These are phyloP conservation scores for Erodium moschatum DNA, from an alignment of 441 rosid genomes.

Conservation along the genomic window DNA sequence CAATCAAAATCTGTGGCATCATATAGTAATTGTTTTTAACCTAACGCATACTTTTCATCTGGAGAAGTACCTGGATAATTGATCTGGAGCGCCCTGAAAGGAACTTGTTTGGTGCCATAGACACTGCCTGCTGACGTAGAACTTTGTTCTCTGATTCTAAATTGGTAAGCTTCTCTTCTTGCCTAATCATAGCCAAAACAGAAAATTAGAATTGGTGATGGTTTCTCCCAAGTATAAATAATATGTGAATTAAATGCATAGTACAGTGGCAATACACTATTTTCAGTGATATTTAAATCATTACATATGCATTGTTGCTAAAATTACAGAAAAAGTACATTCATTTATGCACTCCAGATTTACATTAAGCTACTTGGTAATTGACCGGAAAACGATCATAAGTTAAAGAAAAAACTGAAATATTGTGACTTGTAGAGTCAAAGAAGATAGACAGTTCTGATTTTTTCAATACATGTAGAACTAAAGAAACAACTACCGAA, in stretches of 20 bases:
- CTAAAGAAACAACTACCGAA: neutral
- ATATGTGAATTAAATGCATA: neutral
- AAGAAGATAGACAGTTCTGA: too few species aligned
- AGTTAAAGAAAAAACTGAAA: neutral
- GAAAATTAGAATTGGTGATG: conserved; percentile 9
- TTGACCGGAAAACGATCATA: neutral
- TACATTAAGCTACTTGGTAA: neutral
- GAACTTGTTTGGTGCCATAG: conserved; percentile 91
- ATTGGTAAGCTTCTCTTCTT: conserved; percentile 81
- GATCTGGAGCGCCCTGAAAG: conserved; percentile 96
- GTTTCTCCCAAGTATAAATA: conserved; percentile 11
- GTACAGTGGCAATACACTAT: neutral
- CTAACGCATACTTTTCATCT: conserved; percentile 6
- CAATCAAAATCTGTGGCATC: conserved; percentile 13
- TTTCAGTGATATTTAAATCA: neutral
- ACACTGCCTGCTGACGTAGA: conserved; percentile 86
- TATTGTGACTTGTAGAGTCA: neutral
- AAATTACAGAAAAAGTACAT: neutral
- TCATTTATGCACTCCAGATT: neutral
- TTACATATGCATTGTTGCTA: neutral
- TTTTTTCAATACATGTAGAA: neutral
- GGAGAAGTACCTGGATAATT: conserved; percentile 59
- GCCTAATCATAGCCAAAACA: conserved; percentile 35
- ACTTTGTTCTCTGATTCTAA: conserved; percentile 94
- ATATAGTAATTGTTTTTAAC: neutral